Conservation (phyloP, 176 grass and related monocot species). For the Oryza nivara region DNA sequence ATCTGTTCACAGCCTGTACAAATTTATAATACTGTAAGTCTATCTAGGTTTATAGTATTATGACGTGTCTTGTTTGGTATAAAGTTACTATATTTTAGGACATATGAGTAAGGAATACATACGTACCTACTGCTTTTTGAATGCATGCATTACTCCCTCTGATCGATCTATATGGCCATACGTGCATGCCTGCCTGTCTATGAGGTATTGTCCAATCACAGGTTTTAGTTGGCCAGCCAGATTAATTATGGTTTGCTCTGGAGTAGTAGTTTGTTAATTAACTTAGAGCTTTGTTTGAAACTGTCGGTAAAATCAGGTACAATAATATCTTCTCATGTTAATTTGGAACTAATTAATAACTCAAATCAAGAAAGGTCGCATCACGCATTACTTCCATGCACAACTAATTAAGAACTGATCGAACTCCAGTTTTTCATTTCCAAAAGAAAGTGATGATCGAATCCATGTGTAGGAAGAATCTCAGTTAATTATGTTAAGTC, state of each 20-base stretch:
- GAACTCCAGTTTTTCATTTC: background rate
- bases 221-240: too few species aligned
- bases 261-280: background rate
- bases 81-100: too few species aligned
- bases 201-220: conserved; percentile 16
- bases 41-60: too few species aligned
- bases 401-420: background rate
- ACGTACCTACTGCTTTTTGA: background rate
- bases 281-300: background rate
- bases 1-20: too few species aligned
- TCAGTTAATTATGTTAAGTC: conserved; percentile 13
- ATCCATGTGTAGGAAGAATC: conserved; percentile 4
- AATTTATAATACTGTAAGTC: too few species aligned
- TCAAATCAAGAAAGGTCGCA: background rate
- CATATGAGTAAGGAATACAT: too few species aligned
- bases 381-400: background rate
- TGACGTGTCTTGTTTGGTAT: too few species aligned
- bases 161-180: background rate
- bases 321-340: background rate
- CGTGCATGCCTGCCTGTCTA: background rate
- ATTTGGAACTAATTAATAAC: background rate
- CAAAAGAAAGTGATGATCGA: too few species aligned
- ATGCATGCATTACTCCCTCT: conserved; percentile 7
- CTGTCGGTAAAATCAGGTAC: background rate
- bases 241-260: background rate